Base-by-base conservation (phyloP, 176 grass and related monocot genomes). In the Cymbopogon citratus region DNA sequence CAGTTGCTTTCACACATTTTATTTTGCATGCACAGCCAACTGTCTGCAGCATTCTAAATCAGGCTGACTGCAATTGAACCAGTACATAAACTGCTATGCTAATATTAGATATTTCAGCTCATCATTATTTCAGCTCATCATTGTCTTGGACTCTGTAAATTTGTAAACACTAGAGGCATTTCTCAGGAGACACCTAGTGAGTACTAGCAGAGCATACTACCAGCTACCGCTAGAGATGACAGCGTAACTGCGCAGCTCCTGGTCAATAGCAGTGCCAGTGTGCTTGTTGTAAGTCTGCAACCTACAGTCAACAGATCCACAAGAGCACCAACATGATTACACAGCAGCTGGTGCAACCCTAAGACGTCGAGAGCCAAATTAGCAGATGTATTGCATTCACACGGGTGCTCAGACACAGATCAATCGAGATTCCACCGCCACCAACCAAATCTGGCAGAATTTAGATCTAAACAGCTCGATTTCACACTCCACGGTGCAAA, bases 391-490 rank as follows among this genome's bases (percentile, higher is more conserved):
- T 15, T 8, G 41, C 25, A 11, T 6, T 26, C 6, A 35, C 7
- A 31, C 19, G 10, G 1, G 71, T 9, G 28, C 75, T 49, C 10
- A 61, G 36, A 48, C 60, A 39, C 69, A 31, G 81, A 80, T 79
- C 72, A 86, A 35, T 46, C 1, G n/a, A 82, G 61, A 73, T 86
- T 82, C 87, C 38, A 48, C 9, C 7, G 1, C 1, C 0, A 24
- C 41, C 66, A 49, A n/a, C n/a, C n/a, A n/a, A n/a, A n/a, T 12
- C 21, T 29, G 0, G 39, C 3, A 2, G 2, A 40, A 14, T 10
- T 25, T 78, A 75, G 83, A 90, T 82, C 83, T 86, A 60, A 16
- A n/a, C 66, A 44, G n/a, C 35, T 76, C 34, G 41, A 15, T 61
- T 27, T 5, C 40, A n/a, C 6, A 36, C 45, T 3, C 1, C 45